Percentiles rank a stretch among this genome's conserved stretches.
Evolutionary conservation across 345 rosid genomes (phyloP).

Genomic region (Populus simonii): DNA sequence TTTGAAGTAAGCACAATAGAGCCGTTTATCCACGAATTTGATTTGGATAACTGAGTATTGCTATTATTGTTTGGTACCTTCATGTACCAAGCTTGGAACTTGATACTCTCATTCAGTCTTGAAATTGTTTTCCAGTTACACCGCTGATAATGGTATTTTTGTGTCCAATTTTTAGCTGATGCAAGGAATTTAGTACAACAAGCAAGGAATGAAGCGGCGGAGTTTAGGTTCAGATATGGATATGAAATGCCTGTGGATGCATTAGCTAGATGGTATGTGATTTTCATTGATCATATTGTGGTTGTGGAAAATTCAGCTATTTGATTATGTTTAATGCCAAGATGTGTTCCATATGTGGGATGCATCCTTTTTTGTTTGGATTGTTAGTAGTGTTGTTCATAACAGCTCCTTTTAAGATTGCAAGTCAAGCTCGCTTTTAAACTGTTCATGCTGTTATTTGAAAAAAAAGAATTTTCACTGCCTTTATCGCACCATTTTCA

Average conservation of each 20-base stretch:
- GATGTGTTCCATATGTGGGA: background rate
- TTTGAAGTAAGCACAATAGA: no score
- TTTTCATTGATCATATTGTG: background rate
- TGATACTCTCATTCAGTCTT: background rate
- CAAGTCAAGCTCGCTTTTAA: background rate
- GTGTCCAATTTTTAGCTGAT: conserved; percentile 62
- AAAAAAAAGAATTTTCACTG: background rate
- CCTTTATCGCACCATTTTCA: background rate
- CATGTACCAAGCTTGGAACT: background rate
- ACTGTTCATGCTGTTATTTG: background rate
- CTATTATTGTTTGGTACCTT: background rate
- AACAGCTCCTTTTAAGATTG: background rate
- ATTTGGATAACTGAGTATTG: background rate
- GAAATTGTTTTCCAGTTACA: no score
- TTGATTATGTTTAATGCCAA: background rate
- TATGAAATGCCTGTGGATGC: conserved; percentile 97
- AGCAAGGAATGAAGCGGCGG: conserved; percentile 98
- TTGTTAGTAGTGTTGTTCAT: background rate
- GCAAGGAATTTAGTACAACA: conserved; percentile 95
- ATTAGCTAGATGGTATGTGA: conserved; percentile 61
- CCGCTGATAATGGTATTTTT: no score
- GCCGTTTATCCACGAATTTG: background rate
- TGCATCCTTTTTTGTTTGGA: background rate
- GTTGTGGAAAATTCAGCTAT: background rate
- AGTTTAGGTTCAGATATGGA: conserved; percentile 88